These are phyloP conservation scores for Tieghemostelium lacteum DNA, from an alignment of 78 protist genomes.

Conservation along the genomic window DNA sequence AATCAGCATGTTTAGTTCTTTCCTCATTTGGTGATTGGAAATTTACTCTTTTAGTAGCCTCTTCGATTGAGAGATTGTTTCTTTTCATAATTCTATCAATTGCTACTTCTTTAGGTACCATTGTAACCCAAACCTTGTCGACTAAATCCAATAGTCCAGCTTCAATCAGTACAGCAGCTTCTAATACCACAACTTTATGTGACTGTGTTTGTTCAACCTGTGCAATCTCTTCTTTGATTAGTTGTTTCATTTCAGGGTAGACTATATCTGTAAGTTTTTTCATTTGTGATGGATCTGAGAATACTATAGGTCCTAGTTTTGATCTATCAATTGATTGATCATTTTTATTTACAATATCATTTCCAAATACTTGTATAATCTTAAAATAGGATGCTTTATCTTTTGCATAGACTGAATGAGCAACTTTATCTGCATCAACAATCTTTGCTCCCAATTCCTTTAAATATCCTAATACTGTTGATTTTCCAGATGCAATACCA, in stretches of 20 bases:
- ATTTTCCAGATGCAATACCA: slow-evolving; percentile 69
- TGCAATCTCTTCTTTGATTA: slow-evolving; percentile 28
- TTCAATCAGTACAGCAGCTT: slow-evolving; percentile 67
- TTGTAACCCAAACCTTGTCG: slow-evolving; percentile 49
- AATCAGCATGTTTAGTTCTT: slow-evolving; percentile 38
- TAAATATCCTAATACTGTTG: slow-evolving; percentile 33
- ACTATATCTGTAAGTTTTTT: slow-evolving; percentile 20
- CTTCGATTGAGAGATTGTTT: slow-evolving; percentile 24
- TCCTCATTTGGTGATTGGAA: slow-evolving; percentile 57
- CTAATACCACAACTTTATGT: slow-evolving; percentile 48
- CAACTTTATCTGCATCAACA: slow-evolving; percentile 73
- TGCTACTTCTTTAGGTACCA: slow-evolving; percentile 43
- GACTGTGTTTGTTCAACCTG: neutral
- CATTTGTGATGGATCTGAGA: slow-evolving; percentile 32
- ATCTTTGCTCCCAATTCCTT: slow-evolving; percentile 23
- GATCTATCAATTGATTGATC: slow-evolving; percentile 46
- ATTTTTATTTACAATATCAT: slow-evolving; percentile 1
- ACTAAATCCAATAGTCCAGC: slow-evolving; percentile 42
- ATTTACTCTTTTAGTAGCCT: slow-evolving; percentile 33
- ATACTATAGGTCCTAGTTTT: slow-evolving; percentile 73
- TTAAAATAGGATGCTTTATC: slow-evolving; percentile 21
- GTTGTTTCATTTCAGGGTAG: slow-evolving; percentile 59
- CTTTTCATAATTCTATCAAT: slow-evolving; percentile 2
- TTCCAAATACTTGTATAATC: slow-evolving; percentile 22
- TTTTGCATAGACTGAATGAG: slow-evolving; percentile 20